Conservation (phyloP, 345 rosid genomes). For the Arabis alpina region DNA sequence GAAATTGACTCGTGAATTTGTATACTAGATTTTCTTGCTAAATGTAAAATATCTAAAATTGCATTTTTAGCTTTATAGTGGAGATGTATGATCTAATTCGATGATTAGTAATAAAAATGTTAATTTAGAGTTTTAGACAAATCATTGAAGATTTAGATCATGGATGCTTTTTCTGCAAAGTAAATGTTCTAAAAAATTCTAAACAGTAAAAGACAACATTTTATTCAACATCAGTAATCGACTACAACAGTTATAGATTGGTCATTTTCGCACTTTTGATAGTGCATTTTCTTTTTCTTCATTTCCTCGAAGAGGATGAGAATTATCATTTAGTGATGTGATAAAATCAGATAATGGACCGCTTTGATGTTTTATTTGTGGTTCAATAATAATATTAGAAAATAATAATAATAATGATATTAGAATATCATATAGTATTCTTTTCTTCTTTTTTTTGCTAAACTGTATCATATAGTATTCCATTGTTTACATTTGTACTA, state of each 20-base stretch:
- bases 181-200: background rate
- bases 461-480: background rate
- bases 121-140: background rate
- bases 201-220: background rate
- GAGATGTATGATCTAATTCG: background rate
- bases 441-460: background rate
- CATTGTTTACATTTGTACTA: background rate
- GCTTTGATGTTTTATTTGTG: constrained; percentile 1
- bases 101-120: background rate
- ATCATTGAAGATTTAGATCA: background rate
- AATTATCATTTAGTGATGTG: constrained; percentile 22
- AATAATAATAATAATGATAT: no score
- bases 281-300: constrained; percentile 27
- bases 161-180: background rate
- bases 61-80: no score
- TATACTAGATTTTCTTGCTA: background rate
- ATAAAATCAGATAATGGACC: constrained; percentile 8
- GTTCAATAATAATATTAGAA: constrained; percentile 2
- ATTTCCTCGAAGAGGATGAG: constrained; percentile 24
- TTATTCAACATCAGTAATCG: background rate
- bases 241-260: background rate
- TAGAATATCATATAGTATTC: no score
- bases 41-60: background rate
- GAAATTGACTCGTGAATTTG: background rate
- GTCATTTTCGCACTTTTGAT: constrained; percentile 28